A percentile compares a stretch with the other conserved stretches of the same genome.
Conservation (phyloP, 495 filamentous ascomycete genomes). For the Bacidia gigantensis region DNA sequence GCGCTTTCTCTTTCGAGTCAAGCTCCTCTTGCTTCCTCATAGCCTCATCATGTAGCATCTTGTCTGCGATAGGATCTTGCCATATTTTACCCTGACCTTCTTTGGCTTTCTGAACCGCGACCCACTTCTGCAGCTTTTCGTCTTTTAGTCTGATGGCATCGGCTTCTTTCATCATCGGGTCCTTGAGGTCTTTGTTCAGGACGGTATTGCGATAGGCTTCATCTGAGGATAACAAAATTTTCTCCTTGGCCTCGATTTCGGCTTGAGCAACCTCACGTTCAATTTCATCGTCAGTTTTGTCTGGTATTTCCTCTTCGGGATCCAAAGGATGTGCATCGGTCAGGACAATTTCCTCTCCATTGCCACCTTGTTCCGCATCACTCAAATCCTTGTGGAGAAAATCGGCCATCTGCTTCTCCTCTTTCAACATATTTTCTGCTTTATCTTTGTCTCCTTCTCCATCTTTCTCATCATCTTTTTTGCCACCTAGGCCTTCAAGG, state of each 20-base stretch:
- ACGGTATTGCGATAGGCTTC: not conserved
- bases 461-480: slow-evolving; percentile 61
- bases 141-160: no score
- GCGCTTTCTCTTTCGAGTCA: not conserved
- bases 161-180: not conserved
- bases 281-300: not conserved
- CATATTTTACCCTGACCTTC: not conserved
- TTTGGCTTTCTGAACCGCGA: not conserved
- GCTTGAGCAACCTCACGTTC: not conserved
- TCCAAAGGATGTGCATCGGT: not conserved
- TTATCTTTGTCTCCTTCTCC: not conserved
- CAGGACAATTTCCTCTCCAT: not conserved
- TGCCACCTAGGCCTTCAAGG: slow-evolving; percentile 61
- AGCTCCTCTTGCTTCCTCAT: not conserved
- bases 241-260: not conserved
- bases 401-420: slow-evolving; percentile 31
- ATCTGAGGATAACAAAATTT: not conserved
- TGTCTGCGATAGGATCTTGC: no score
- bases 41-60: no score
- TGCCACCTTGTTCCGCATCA: not conserved
- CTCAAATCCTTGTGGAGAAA: not conserved
- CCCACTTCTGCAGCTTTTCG: no score
- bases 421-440: slow-evolving; percentile 21
- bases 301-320: not conserved
- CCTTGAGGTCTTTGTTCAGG: not conserved